Percentiles rank a stretch among this genome's conserved stretches.
Conservation (phyloP, 129 eudicot species). For the Helichrysum umbraculigerum region DNA sequence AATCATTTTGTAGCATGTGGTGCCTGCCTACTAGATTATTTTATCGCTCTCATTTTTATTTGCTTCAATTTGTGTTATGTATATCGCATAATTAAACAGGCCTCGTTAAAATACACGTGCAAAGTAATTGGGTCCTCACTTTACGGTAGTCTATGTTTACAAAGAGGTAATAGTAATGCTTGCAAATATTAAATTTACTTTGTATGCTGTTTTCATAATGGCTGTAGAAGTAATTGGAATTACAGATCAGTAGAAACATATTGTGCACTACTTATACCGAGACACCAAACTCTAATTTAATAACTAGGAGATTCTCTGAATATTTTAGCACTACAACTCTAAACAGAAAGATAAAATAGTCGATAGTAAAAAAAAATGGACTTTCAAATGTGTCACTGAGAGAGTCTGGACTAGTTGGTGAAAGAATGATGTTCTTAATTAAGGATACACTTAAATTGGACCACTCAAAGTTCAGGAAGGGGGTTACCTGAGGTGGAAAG, state of each 20-base stretch:
- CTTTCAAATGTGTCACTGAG: background rate
- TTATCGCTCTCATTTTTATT: background rate
- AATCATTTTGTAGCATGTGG: constrained; percentile 30
- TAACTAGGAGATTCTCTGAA: background rate
- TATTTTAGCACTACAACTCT: no score
- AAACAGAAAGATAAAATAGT: no score
- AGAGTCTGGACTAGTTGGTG: background rate
- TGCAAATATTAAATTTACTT: background rate
- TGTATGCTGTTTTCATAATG: no score
- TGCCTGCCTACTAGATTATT: constrained; percentile 18
- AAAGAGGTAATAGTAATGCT: background rate
- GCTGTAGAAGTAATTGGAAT: background rate
- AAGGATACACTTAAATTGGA: background rate
- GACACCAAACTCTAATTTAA: background rate
- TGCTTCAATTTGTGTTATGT: background rate
- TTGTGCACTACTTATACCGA: background rate
- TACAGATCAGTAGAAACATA: background rate
- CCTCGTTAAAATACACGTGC: background rate
- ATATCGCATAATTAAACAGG: background rate
- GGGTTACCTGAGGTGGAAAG: background rate
- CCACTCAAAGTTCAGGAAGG: background rate
- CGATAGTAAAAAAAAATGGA: no score
- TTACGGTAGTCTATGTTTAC: background rate
- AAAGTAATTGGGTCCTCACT: constrained; percentile 8
- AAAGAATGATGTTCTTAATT: background rate